Evolutionary conservation across 768 basidiomycete species (phyloP).

Genomic region (Artomyces pyxidatus): DNA sequence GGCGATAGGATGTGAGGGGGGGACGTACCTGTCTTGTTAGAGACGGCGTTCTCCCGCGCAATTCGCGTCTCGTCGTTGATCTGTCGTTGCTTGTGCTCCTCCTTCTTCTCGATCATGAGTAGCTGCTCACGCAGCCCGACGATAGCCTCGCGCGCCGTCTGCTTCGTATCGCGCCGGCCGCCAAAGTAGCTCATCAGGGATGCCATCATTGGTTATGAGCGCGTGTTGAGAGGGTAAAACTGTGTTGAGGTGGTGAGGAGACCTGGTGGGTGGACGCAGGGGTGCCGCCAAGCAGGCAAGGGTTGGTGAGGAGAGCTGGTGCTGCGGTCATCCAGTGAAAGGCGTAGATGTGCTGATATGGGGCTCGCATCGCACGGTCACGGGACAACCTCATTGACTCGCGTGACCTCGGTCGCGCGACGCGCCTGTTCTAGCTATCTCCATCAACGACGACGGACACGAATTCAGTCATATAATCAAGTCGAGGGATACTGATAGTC

Average conservation of each 20-base stretch:
- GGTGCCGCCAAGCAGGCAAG: background rate
- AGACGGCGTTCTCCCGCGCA: constrained; percentile 87
- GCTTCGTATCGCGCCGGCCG: constrained; percentile 73
- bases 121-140: constrained; percentile 88
- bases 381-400: background rate
- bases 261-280: background rate
- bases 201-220: constrained; percentile 11
- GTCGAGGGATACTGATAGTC: too few species aligned
- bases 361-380: background rate
- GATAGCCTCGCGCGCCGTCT: constrained; percentile 87
- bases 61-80: constrained; percentile 91
- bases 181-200: constrained; percentile 82
- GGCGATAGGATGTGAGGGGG: background rate
- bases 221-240: background rate
- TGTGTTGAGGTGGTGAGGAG: background rate
- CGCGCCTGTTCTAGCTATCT: background rate
- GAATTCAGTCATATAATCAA: too few species aligned
- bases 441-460: background rate
- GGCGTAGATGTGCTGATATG: background rate
- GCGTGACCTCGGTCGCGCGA: background rate
- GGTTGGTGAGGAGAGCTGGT: background rate
- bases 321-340: background rate
- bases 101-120: constrained; percentile 98
- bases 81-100: constrained; percentile 93
- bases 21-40: constrained; percentile 86